A percentile compares a stretch with the other conserved stretches of the same genome.
Conservation (phyloP, 371 early-diverging fungal species). For the Circinella minor region DNA sequence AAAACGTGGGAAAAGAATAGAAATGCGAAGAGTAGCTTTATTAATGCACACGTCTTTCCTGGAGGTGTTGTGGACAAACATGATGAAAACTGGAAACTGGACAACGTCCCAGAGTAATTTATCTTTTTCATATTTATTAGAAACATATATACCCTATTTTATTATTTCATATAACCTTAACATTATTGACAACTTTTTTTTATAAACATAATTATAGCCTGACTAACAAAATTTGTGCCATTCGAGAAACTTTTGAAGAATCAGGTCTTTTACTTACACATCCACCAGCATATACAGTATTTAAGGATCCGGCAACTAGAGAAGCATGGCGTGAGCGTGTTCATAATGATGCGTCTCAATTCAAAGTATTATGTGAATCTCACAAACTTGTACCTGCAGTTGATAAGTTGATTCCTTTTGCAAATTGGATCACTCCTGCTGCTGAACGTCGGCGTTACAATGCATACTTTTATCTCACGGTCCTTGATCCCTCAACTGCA, state of each 20-base stretch:
- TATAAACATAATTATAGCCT: conserved; percentile 12
- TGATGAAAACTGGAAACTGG: conserved; percentile 35
- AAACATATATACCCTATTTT: no score
- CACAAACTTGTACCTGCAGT: conserved; percentile 52
- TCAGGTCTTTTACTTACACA: conserved; percentile 68
- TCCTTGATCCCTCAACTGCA: conserved; percentile 34
- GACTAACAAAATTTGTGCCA: conserved; percentile 67
- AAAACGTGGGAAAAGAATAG: conserved; percentile 18
- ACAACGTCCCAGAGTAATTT: conserved; percentile 5
- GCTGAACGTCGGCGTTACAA: conserved; percentile 71
- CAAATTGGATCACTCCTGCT: conserved; percentile 83
- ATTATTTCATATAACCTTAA: no score
- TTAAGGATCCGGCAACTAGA: conserved; percentile 31
- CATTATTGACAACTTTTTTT: background rate
- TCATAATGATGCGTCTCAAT: conserved; percentile 56
- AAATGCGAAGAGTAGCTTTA: conserved; percentile 58
- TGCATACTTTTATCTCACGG: conserved; percentile 76
- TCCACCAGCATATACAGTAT: conserved; percentile 36
- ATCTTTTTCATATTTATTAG: no score
- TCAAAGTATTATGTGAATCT: conserved; percentile 56
- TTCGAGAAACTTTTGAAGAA: conserved; percentile 87
- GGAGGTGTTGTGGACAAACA: conserved; percentile 66
- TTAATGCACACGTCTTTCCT: conserved; percentile 64
- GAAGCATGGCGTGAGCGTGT: conserved; percentile 57
- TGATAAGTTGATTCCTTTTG: conserved; percentile 56